Percentiles rank a stretch among this genome's conserved stretches.
Conservation (phyloP, 192 early-diverging fungal genomes). For the Dissophora ornata region DNA sequence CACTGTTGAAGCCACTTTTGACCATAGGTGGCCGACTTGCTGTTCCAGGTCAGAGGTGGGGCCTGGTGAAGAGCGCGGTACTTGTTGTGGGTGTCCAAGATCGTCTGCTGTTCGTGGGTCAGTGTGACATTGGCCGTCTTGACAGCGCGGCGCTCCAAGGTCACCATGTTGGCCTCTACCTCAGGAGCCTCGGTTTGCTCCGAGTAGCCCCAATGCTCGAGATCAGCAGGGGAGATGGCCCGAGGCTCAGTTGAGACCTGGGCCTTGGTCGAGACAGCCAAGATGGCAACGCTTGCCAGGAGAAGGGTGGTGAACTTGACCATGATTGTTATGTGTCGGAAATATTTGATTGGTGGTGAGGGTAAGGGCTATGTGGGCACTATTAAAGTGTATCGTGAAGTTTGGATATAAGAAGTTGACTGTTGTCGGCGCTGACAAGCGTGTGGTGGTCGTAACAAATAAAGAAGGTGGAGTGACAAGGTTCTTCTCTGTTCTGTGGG, state of each 20-base stretch:
- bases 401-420: not conserved
- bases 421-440: not conserved
- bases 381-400: not conserved
- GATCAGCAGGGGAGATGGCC: not conserved
- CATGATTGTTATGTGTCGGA: constrained; percentile 6
- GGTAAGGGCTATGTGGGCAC: no score
- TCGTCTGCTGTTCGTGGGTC: constrained; percentile 30
- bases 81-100: constrained; percentile 56
- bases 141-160: constrained; percentile 22
- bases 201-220: not conserved
- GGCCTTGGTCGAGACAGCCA: constrained; percentile 29
- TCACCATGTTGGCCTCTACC: constrained; percentile 9
- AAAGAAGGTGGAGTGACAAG: not conserved
- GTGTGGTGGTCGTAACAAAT: not conserved
- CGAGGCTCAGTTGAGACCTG: constrained; percentile 15
- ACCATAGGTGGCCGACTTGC: constrained; percentile 44
- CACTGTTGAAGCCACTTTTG: constrained; percentile 56
- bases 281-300: constrained; percentile 39
- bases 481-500: not conserved
- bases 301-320: constrained; percentile 51
- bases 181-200: not conserved
- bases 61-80: constrained; percentile 54
- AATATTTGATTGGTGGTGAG: not conserved
- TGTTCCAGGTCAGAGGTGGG: constrained; percentile 53
- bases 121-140: constrained; percentile 11